A percentile compares a stretch with the other conserved stretches of the same genome.
phyloP scores from a whole-genome alignment of 768 basidiomycete genomes.

The Austroboletus eburneus region DNA sequence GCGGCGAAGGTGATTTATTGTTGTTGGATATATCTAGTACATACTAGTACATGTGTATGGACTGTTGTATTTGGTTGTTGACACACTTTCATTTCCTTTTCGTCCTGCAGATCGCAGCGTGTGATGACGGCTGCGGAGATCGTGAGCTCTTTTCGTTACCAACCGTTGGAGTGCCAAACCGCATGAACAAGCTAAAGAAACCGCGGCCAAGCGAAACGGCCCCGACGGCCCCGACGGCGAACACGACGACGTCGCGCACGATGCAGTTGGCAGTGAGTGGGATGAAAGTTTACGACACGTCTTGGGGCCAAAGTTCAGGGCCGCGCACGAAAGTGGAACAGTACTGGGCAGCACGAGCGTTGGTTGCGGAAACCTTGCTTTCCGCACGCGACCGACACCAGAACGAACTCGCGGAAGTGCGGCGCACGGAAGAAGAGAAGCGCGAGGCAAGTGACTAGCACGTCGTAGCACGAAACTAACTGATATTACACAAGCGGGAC shows the following conservation, averaged over 20 bases:
- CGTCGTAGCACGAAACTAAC: background rate
- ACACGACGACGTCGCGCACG: constrained; percentile 23
- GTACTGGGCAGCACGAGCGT: constrained; percentile 67
- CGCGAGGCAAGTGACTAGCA: constrained; percentile 37
- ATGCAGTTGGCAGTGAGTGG: constrained; percentile 26
- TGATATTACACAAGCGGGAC: constrained; percentile 37
- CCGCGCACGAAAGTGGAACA: constrained; percentile 40
- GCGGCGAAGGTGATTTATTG: constrained; percentile 9
- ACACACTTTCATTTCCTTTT: constrained; percentile 15
- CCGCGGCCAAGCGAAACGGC: constrained; percentile 7
- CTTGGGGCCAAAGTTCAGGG: background rate
- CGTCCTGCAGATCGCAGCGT: background rate
- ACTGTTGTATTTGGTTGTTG: constrained; percentile 14
- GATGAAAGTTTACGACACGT: background rate
- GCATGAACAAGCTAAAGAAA: constrained; percentile 27
- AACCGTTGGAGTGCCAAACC: background rate
- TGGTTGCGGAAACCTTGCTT: constrained; percentile 61
- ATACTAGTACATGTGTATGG: constrained; percentile 14
- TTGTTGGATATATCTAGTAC: constrained; percentile 12
- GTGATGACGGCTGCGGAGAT: constrained; percentile 5
- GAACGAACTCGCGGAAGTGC: constrained; percentile 42
- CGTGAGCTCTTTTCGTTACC: too few relatives aligned
- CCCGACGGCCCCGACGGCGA: background rate
- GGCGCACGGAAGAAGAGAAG: constrained; percentile 41
- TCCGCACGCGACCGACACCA: constrained; percentile 45